Conservation (phyloP, 1,284 basidiomycete genomes). For the Singerocomus inundabilis region DNA sequence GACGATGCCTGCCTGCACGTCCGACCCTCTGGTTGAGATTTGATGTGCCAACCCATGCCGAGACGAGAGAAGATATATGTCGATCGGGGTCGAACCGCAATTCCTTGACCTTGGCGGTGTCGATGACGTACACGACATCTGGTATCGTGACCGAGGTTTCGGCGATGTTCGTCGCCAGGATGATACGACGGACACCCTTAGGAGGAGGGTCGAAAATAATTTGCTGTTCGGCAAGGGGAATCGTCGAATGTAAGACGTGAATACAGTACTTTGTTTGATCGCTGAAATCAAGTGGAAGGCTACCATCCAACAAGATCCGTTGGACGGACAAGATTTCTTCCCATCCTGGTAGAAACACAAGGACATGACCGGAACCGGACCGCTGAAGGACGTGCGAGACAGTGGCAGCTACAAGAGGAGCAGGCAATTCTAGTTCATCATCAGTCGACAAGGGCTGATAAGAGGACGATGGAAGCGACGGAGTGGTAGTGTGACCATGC, state of each 20-base stretch:
- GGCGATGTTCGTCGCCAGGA: slow-evolving; percentile 94
- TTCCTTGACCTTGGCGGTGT: slow-evolving; percentile 89
- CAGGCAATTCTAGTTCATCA: slow-evolving; percentile 82
- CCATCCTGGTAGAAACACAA: slow-evolving; percentile 92
- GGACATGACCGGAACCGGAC: slow-evolving; percentile 84
- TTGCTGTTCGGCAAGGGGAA: slow-evolving; percentile 90
- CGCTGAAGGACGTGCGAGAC: slow-evolving; percentile 76
- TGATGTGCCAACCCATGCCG: slow-evolving; percentile 91
- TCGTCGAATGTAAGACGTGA: slow-evolving; percentile 90
- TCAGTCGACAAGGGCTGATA: slow-evolving; percentile 32
- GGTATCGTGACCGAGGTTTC: slow-evolving; percentile 97
- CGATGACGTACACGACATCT: slow-evolving; percentile 94
- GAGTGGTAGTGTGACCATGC: slow-evolving; percentile 11
- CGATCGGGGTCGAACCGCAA: slow-evolving; percentile 90
- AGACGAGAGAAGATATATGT: slow-evolving; percentile 84
- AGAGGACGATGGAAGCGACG: slow-evolving; percentile 27
- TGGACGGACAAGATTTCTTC: slow-evolving; percentile 89
- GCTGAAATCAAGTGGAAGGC: slow-evolving; percentile 62
- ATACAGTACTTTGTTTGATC: slow-evolving; percentile 65
- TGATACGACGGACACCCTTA: slow-evolving; percentile 78
- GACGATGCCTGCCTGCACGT: slow-evolving; percentile 88
- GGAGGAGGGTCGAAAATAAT: slow-evolving; percentile 84
- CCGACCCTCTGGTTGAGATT: slow-evolving; percentile 94
- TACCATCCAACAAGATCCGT: slow-evolving; percentile 60
- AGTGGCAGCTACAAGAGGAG: slow-evolving; percentile 79